Evolutionary conservation across 768 basidiomycete genomes (phyloP), one percentile per base, ranked within the genome.

Genomic region (Lepiota subincarnata): DNA sequence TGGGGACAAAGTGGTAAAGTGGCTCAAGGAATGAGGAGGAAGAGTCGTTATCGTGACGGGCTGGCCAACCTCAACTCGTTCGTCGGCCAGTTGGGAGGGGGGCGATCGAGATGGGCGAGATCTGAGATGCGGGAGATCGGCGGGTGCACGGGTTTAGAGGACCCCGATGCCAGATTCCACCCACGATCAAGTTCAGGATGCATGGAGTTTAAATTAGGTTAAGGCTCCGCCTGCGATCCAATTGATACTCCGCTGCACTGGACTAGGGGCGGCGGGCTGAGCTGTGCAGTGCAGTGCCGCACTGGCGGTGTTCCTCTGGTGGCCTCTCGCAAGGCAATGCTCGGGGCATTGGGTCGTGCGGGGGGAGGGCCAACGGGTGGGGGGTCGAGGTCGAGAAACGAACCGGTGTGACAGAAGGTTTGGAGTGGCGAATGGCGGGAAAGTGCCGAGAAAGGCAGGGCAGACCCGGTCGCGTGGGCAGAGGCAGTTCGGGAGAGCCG

Each of bases 61-160:
- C 31, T 31, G 7, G 31, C 31, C 31, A 31, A 31, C 31, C 31
- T 31, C 31, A 7, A 31, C 31, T 5, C 24, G 24, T 24, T 5
- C 31, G 31, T 31, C 31, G 31, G 31, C 10, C 31, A 31, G 31
- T 31, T 31, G 31, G 31, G 7, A 31, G 8, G 26, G 35, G 24
- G 18, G 16, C 13, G 18, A 48, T 48, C 48, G 48, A 48, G 48
- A 48, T 48, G 48, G 14, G 43, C 7, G 10, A 11, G 37, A 53
- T 53, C 52, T 53, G 22, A 46, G 52, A 53, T 53, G 44, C 20
- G 40, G 35, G 43, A 53, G 52, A 46, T 46, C 44, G 52, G 52
- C 44, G 52, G 24, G 20, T 18, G 39, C 31, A 50, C 49, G 49
- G 49, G 13, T 41, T 50, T 50, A 50, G 39, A 31, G 26, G 39